Conservation (phyloP, 768 basidiomycete species). For the Albatrellus ellisii region DNA sequence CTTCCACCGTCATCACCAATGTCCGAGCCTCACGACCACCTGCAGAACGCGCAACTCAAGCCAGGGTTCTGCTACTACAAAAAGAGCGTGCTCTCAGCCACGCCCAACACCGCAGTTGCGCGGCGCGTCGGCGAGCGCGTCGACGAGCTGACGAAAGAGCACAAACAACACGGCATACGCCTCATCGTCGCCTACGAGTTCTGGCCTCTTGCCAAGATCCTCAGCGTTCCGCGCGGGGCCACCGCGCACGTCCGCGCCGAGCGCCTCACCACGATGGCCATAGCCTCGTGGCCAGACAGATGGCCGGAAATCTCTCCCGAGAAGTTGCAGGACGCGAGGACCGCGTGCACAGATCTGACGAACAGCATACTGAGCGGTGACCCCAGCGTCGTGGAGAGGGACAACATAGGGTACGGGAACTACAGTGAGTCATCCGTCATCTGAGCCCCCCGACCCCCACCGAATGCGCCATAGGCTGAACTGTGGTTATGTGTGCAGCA, state of each 20-base stretch:
- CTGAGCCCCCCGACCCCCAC: too few relatives aligned
- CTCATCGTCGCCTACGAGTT: not conserved
- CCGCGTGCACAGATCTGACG: too few relatives aligned
- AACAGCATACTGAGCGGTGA: not conserved
- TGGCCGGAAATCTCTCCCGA: too few relatives aligned
- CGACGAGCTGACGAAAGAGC: not conserved
- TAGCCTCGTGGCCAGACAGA: too few relatives aligned
- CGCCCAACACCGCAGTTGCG: too few relatives aligned
- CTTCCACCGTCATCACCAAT: slow-evolving; percentile 8
- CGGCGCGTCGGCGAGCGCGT: slow-evolving; percentile 8
- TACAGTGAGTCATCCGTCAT: slow-evolving; percentile 4
- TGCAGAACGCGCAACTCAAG: slow-evolving; percentile 25
- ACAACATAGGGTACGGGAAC: slow-evolving; percentile 11
- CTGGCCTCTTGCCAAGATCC: slow-evolving; percentile 1
- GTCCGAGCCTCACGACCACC: slow-evolving; percentile 26
- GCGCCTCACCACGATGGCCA: too few relatives aligned
- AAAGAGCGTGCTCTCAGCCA: too few relatives aligned
- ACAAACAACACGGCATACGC: too few relatives aligned
- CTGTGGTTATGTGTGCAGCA: slow-evolving; percentile 8
- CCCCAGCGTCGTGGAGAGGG: not conserved
- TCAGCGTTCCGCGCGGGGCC: slow-evolving; percentile 6
- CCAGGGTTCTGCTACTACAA: too few relatives aligned
- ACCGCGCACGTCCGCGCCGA: too few relatives aligned
- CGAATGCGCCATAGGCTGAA: not conserved
- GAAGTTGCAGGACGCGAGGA: too few relatives aligned